Conservation (phyloP, 2,329 filamentous ascomycete genomes). For the Diaporthe citrichinensis region DNA sequence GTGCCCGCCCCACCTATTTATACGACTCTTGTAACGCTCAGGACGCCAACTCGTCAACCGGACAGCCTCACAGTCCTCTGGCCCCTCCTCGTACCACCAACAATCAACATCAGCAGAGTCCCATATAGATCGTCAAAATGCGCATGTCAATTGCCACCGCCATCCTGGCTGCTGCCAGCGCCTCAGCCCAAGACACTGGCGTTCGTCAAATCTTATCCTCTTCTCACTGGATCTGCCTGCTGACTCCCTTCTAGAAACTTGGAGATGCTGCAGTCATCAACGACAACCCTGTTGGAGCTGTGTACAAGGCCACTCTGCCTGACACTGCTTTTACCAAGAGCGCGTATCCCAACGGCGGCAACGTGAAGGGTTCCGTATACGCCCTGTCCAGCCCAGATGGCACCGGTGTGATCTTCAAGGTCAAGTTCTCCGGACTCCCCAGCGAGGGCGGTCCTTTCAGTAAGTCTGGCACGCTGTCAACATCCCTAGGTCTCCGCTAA, state of each 20-base stretch:
- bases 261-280: slow-evolving; percentile 36
- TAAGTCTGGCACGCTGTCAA: slow-evolving; percentile 46
- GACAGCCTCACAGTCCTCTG: not conserved
- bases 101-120: not conserved
- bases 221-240: not conserved
- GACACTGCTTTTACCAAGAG: slow-evolving; percentile 33
- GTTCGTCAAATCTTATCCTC: slow-evolving; percentile 5
- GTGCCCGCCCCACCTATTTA: not conserved
- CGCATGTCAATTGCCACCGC: not conserved
- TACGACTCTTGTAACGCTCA: not conserved
- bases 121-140: slow-evolving; percentile 30
- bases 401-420: slow-evolving; percentile 50
- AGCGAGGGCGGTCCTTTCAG: slow-evolving; percentile 51
- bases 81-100: not conserved
- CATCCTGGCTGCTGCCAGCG: slow-evolving; percentile 25
- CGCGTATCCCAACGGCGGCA: slow-evolving; percentile 39
- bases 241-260: slow-evolving; percentile 25
- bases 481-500: slow-evolving; percentile 41
- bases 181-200: slow-evolving; percentile 28
- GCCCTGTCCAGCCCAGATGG: slow-evolving; percentile 48
- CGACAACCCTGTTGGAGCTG: slow-evolving; percentile 36
- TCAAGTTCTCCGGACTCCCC: slow-evolving; percentile 51
- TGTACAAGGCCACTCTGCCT: slow-evolving; percentile 37
- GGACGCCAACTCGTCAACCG: not conserved
- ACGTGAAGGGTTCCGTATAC: slow-evolving; percentile 46